Percentiles rank a stretch among this genome's conserved stretches.
phyloP scores from a whole-genome alignment of 495 filamentous ascomycete genomes.

The Achaetomiella virescens region DNA sequence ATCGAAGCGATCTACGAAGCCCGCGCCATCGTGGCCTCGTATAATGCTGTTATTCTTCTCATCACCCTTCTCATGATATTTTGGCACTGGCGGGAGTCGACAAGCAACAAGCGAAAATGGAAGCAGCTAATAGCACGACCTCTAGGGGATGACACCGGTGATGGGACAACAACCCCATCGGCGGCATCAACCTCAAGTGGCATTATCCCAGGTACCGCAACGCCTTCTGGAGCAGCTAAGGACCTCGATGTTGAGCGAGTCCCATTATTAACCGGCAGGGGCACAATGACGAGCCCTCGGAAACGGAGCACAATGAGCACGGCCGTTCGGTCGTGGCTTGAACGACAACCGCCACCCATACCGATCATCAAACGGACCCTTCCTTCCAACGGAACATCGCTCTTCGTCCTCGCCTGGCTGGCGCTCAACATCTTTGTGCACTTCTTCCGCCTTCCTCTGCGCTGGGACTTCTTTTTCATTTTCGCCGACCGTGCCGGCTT shows the following conservation, averaged over 20 bases:
- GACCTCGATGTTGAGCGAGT: slow-evolving; percentile 17
- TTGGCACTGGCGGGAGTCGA: slow-evolving; percentile 22
- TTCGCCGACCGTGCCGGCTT: slow-evolving; percentile 53
- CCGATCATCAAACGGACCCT: slow-evolving; percentile 49
- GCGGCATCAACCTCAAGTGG: slow-evolving; percentile 15
- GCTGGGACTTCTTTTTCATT: slow-evolving; percentile 42
- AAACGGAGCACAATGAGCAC: not conserved
- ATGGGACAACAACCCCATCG: not conserved
- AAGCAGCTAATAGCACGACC: not conserved
- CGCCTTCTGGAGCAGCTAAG: slow-evolving; percentile 2
- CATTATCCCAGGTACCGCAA: slow-evolving; percentile 8
- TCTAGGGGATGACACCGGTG: too few species aligned
- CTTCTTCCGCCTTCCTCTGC: slow-evolving; percentile 43
- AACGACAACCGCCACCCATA: slow-evolving; percentile 50
- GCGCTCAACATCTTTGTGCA: slow-evolving; percentile 51
- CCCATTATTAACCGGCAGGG: slow-evolving; percentile 8
- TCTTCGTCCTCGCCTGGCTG: slow-evolving; percentile 44
- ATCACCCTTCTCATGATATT: slow-evolving; percentile 26
- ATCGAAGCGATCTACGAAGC: slow-evolving; percentile 29
- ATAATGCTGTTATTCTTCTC: slow-evolving; percentile 31
- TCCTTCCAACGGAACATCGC: slow-evolving; percentile 47
- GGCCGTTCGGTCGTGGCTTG: slow-evolving; percentile 30
- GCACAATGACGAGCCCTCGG: not conserved
- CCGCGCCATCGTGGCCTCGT: slow-evolving; percentile 29
- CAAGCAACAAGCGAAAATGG: slow-evolving; percentile 21